phyloP scores from a whole-genome alignment of 75 land plant genomes.

The Adiantum capillusveneris region DNA sequence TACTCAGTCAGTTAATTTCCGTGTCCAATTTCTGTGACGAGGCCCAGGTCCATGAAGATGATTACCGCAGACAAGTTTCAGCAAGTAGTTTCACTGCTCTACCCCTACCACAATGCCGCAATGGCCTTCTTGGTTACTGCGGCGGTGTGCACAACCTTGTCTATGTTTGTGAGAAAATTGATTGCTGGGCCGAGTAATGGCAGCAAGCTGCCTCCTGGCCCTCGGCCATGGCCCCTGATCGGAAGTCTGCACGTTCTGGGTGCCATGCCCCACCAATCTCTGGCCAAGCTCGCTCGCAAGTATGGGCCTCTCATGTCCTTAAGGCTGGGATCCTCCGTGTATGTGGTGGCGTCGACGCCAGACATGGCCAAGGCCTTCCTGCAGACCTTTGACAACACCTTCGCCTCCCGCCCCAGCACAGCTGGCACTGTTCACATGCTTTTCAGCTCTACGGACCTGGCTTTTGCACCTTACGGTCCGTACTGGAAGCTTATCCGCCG shows the following conservation, averaged over 20 bases:
- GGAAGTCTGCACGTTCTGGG: constrained; percentile 14
- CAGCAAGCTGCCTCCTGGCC: constrained; percentile 10
- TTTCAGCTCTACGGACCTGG: constrained; percentile 6
- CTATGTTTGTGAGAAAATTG: neutral
- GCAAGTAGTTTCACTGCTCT: too few relatives aligned
- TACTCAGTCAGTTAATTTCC: too few relatives aligned
- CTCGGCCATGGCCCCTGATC: constrained; percentile 7
- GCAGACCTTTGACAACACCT: constrained; percentile 6
- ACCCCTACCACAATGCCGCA: neutral
- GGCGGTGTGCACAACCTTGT: neutral
- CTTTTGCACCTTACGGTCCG: constrained; percentile 18
- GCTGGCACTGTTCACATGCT: constrained; percentile 1
- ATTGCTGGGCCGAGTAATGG: neutral
- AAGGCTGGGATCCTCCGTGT: constrained; percentile 1
- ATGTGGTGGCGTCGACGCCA: constrained; percentile 5
- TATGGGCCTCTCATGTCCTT: constrained; percentile 16
- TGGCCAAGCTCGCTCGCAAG: constrained; percentile 4
- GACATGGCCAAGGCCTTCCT: constrained; percentile 7
- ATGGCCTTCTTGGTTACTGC: neutral
- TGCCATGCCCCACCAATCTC: constrained; percentile 9
- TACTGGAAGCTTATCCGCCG: constrained; percentile 8
- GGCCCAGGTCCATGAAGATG: too few relatives aligned
- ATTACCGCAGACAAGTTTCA: too few relatives aligned
- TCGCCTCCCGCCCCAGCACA: constrained; percentile 11
- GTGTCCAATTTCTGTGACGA: too few relatives aligned